Evolutionary conservation across 2,329 filamentous ascomycete genomes (phyloP), one percentile per base, ranked within the genome.

Genomic region (Aspergillus novoparasiticus): DNA sequence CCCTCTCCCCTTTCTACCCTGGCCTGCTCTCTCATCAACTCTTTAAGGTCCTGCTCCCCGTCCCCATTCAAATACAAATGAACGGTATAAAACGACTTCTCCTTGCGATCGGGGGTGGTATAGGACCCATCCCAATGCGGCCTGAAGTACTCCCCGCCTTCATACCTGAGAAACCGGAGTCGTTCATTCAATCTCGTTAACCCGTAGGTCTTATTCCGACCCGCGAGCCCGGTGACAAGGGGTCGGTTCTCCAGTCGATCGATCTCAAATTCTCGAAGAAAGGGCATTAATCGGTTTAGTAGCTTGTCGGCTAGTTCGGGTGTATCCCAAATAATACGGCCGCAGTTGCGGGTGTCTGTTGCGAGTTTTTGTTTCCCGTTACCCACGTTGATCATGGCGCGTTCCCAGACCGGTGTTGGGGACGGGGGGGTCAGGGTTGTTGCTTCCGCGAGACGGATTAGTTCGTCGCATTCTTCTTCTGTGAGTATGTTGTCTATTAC

Each of bases 291-390:
- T 11, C 92, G 83, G 46, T 78, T 80, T 84, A 90, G 89, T 0
- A 95, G 70, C 26, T 86, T 84, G 28, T 85, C 82, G 0, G 87
- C 88, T 1, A 94, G 68, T 1, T 85, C 84, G 56, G 83, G 80
- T 16, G 84, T 78, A 71, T 95, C 90, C 85, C 88, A 91, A 68
- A 95, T 89, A 66, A 94, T 91, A 3, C 92, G 85, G n/a, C 89
- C 89, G 70, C 89, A 89, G 64, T 91, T 89, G 19, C 92, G 84
- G 56, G 86, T 86, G 10, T 87, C 83, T 1, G 84, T 80, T 4
- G 83, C 78, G 48, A 88, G 75, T 3, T 81, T 76, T 76, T 94
- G 88, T 61, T 74, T 79, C 3, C 90, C 90, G 5, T 76, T 75
- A 6, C 90, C 90, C 28, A 87, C 75, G 72, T 90, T 90, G 62